These are phyloP conservation scores for Aquilaria agallochum DNA, from an alignment of 441 rosid genomes.

Conservation along the genomic window DNA sequence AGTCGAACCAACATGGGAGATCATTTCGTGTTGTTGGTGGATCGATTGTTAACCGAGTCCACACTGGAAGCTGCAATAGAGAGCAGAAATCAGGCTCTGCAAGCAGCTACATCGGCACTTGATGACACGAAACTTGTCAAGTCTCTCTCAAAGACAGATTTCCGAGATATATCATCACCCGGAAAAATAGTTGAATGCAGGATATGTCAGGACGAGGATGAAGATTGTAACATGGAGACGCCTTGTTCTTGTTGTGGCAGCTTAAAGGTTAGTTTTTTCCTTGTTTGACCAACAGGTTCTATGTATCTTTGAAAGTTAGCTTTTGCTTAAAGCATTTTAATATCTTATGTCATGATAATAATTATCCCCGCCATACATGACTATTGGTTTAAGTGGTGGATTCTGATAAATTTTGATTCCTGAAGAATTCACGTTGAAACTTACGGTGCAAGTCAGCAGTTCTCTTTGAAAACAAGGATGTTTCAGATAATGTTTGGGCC, in stretches of 20 bases:
- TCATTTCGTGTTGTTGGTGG: conserved; percentile 89
- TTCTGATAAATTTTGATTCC: too few relatives aligned
- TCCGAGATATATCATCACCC: conserved; percentile 33
- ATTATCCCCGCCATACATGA: too few relatives aligned
- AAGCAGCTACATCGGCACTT: conserved; percentile 30
- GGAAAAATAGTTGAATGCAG: conserved; percentile 74
- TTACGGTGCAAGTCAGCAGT: too few relatives aligned
- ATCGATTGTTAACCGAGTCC: conserved; percentile 86
- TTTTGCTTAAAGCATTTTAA: too few relatives aligned
- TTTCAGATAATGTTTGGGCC: conserved; percentile 2
- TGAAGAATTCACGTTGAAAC: too few relatives aligned
- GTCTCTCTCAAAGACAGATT: conserved; percentile 33
- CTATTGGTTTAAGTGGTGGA: too few relatives aligned
- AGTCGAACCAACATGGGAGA: conserved; percentile 56
- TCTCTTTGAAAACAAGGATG: conserved; percentile 1
- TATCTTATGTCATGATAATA: too few relatives aligned
- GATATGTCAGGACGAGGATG: conserved; percentile 94
- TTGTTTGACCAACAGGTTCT: conserved; percentile 6
- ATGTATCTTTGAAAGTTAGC: background rate
- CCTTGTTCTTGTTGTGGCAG: conserved; percentile 96
- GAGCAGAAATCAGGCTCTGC: conserved; percentile 57
- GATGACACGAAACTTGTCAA: conserved; percentile 30
- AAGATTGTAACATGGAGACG: conserved; percentile 82
- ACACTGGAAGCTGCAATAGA: conserved; percentile 84
- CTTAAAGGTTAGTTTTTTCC: conserved; percentile 58